A percentile compares a stretch with the other conserved stretches of the same genome.
phyloP scores from a whole-genome alignment of 768 basidiomycete species.

The Leccinellum albellum region DNA sequence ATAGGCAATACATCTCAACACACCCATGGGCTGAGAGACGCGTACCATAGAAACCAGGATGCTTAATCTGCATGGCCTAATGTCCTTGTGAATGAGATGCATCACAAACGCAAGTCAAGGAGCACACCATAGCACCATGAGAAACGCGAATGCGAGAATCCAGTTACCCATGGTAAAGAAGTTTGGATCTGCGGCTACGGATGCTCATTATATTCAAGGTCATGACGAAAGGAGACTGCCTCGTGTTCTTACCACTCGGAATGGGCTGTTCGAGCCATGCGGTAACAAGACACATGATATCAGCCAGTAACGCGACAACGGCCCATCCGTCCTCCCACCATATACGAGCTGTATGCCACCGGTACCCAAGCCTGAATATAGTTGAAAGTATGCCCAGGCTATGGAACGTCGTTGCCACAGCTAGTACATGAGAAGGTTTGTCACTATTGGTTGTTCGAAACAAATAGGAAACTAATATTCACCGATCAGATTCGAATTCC shows the following conservation, averaged over 20 bases:
- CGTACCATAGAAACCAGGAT: background rate
- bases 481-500: background rate
- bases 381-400: slow-evolving; percentile 1
- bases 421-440: background rate
- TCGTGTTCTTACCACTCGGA: background rate
- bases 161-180: background rate
- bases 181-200: background rate
- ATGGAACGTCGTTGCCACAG: background rate
- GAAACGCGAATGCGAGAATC: background rate
- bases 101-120: background rate
- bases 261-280: background rate
- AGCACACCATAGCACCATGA: slow-evolving; percentile 1
- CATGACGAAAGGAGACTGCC: background rate
- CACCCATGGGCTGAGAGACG: background rate
- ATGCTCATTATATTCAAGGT: background rate
- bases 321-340: background rate
- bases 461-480: background rate
- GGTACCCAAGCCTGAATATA: background rate
- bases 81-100: background rate
- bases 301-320: background rate
- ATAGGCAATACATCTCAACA: background rate
- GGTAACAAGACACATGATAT: background rate
- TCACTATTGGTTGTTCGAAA: background rate
- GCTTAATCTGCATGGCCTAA: background rate
- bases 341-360: background rate